Base-by-base conservation (phyloP, 441 rosid species). In the Aleurites moluccanus region DNA sequence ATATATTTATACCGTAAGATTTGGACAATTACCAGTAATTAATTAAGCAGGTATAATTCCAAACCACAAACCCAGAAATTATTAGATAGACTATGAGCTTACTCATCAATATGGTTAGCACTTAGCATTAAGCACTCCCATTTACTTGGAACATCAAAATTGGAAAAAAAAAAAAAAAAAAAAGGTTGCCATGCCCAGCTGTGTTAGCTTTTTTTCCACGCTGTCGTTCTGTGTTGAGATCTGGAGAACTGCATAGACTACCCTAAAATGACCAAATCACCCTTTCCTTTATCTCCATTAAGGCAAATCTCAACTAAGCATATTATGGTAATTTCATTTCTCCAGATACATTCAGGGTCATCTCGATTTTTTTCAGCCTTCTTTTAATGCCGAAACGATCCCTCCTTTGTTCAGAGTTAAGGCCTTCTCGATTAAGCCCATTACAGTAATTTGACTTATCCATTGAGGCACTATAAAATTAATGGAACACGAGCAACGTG, bases 161-260 rank as follows among this genome's bases (percentile, higher is more conserved):
- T 11, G 20, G 10, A 7, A 16, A 45, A 47, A 60, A 30, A 10
- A 5, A 10, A 63, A 7, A 23, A 57, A 16, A 60, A 44, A 10
- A 16, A 67, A n/a, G 33, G 5, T 21, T 21, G 11, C 28, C 38
- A 35, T 13, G 21, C 27, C 59, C 20, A 55, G 64, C 74, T 50
- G 76, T 10, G 5, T n/a, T 60, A 49, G 78, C 80, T 70, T 77
- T 35, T n/a, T 70, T 67, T 67, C 80, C 73, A 83, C 84, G 89
- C 82, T 56, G 82, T 81, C 79, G 66, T 70, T 47, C 78, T 33
- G 73, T 7, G 30, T 1, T 1, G n/a, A 21, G 8, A 14, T 15
- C 13, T 27, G 20, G 18, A 2, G 27, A 10, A 27, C 18, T 2
- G 0, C 0, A 18, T 59, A 10, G n/a, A 38, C 4, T 52, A 1